Evolutionary conservation across 2,329 filamentous ascomycete species (phyloP), one percentile per base, ranked within the genome.

Genomic region (Alternaria gansuensis): DNA sequence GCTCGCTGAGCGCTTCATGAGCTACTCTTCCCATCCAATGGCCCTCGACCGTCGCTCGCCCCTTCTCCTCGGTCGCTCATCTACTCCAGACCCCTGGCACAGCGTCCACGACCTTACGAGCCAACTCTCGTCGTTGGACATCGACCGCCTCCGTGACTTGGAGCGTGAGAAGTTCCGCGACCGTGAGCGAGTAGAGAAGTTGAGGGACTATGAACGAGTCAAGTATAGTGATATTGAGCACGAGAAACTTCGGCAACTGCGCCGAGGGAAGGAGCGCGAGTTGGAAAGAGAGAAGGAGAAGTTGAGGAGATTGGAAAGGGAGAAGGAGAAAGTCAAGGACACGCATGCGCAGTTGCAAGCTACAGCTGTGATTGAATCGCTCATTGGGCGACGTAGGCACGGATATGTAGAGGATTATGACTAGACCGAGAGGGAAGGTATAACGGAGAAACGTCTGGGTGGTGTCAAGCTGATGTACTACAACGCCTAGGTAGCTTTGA

Each of bases 281-380:
- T 34, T 58, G 24, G 46, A 51, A 14, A 41, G 40, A 11, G 60
- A 56, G 34, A 58, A 33, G 9, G 51, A 59, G 11, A 40, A 55
- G 33, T 7, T 44, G 33, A 36, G 14, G 7, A 48, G 24, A 14
- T 17, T 61, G 29, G 55, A 55, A 24, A 41, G 21, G 31, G 45
- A 57, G 14, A 56, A 40, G 9, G 54, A 55, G 46, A 23, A 31
- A 9, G 44, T 31, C 5, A 39, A 31, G 14, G 53, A 63, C 24
- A 31, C 48, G 39, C 23, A 57, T 14, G 48, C 23, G 10, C 51
- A 43, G 46, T 24, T 52, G 5, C 36, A 57, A 26, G 51, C 51
- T 37, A 55, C 41, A 9, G 48, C 33, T 10, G 34, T 40, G 21
- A 41, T 52, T 5, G 60, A 57, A 26, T 21, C 37, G 17, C n/a